Conservation (phyloP, 78 protist genomes). For the Mastigamoeba balamuthi region DNA sequence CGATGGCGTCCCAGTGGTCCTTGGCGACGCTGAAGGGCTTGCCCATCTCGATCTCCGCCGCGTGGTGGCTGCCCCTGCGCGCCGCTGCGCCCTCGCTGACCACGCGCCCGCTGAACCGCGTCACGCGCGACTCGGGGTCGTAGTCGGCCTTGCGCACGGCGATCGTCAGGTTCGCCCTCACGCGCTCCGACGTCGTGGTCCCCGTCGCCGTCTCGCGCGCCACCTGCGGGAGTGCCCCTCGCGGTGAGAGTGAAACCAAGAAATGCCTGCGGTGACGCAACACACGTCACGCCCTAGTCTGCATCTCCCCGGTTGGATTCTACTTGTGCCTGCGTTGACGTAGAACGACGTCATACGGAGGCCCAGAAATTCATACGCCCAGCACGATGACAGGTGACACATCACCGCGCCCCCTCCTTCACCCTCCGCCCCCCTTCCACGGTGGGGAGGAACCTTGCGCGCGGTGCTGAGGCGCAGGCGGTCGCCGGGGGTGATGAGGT, state of each 20-base stretch:
- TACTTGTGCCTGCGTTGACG: background rate
- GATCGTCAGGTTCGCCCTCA: background rate
- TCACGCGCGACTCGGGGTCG: background rate
- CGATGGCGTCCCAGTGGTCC: constrained; percentile 43
- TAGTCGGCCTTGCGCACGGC: background rate
- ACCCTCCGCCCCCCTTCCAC: background rate
- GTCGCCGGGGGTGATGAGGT: constrained; percentile 6
- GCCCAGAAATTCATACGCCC: background rate
- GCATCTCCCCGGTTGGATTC: too few species aligned
- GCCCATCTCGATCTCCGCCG: constrained; percentile 35
- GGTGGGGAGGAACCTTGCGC: background rate
- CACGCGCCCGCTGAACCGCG: background rate
- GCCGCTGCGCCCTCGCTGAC: background rate
- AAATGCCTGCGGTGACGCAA: too few species aligned
- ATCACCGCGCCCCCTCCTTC: background rate
- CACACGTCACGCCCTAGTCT: too few species aligned
- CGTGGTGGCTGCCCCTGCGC: constrained; percentile 45
- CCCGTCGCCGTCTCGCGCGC: too few species aligned
- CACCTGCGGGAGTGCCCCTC: too few species aligned
- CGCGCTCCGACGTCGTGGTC: background rate
- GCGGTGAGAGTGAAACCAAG: too few species aligned
- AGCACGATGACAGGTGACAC: background rate
- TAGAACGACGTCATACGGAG: background rate
- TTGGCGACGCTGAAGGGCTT: constrained; percentile 13
- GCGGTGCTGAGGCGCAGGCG: background rate